A percentile compares a stretch with the other conserved stretches of the same genome.
Conservation (phyloP, 345 rosid species). For the Heritiera littoralis region DNA sequence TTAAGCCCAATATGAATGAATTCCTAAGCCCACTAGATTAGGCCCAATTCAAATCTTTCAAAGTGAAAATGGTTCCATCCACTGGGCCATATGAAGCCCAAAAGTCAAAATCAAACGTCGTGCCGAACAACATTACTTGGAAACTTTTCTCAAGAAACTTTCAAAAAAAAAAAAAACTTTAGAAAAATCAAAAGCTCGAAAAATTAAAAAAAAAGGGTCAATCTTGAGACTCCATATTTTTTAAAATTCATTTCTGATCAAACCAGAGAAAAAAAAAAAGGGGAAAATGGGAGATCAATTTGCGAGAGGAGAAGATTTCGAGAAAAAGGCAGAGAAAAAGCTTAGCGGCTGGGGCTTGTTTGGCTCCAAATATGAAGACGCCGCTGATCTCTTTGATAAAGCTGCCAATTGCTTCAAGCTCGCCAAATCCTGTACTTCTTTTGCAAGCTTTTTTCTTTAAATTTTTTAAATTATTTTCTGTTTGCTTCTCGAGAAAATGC, state of each 20-base stretch:
- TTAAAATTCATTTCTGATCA: not conserved
- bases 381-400: slow-evolving; percentile 77
- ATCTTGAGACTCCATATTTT: not conserved
- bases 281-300: slow-evolving; percentile 57
- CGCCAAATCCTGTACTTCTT: slow-evolving; percentile 57
- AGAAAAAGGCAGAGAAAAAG: slow-evolving; percentile 74
- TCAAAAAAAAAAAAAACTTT: not conserved
- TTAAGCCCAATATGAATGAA: not conserved
- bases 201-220: not conserved
- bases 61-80: too few relatives aligned
- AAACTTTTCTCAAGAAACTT: not conserved
- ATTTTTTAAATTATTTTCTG: not conserved
- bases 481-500: slow-evolving; percentile 21
- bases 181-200: not conserved
- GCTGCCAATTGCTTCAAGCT: slow-evolving; percentile 74
- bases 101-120: not conserved
- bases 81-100: not conserved
- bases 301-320: slow-evolving; percentile 58
- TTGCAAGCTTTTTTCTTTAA: not conserved
- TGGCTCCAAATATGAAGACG: slow-evolving; percentile 66
- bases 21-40: not conserved
- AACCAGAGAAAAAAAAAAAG: too few relatives aligned
- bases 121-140: not conserved
- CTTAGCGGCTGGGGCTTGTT: slow-evolving; percentile 60
- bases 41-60: not conserved